These are phyloP conservation scores for Pneumocystis wakefieldiae DNA, from an alignment of 1,139 yeast genomes.

Conservation along the genomic window DNA sequence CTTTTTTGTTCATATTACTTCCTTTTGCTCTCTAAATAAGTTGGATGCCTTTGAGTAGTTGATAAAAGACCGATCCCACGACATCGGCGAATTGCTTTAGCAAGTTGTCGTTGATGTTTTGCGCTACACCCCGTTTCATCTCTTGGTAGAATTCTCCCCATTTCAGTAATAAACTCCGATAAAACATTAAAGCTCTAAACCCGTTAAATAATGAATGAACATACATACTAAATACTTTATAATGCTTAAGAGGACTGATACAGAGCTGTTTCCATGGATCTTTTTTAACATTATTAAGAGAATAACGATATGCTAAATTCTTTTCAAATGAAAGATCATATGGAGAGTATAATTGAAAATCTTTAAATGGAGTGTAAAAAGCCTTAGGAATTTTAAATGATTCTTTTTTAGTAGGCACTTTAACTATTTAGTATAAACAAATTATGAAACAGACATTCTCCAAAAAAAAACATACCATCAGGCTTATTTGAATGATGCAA, in stretches of 20 bases:
- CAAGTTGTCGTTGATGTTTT: conserved; percentile 43
- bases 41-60: not conserved
- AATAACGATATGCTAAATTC: not conserved
- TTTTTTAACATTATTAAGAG: not conserved
- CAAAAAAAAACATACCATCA: not conserved
- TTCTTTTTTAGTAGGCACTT: not conserved
- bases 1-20: too few species aligned
- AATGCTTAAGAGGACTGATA: not conserved
- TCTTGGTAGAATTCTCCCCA: conserved; percentile 13
- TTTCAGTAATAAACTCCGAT: conserved; percentile 7
- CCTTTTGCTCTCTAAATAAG: not conserved
- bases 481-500: not conserved
- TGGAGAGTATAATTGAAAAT: not conserved
- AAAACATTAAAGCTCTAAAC: not conserved
- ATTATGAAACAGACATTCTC: not conserved
- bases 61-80: conserved; percentile 56
- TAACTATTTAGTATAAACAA: not conserved
- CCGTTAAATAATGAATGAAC: not conserved
- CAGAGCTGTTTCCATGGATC: conserved; percentile 1
- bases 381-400: not conserved
- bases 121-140: conserved; percentile 21
- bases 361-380: not conserved
- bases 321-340: not conserved
- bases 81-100: conserved; percentile 53
- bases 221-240: not conserved